These are phyloP conservation scores for Cardiospermum halicacabum DNA, from an alignment of 345 rosid species.

Conservation along the genomic window DNA sequence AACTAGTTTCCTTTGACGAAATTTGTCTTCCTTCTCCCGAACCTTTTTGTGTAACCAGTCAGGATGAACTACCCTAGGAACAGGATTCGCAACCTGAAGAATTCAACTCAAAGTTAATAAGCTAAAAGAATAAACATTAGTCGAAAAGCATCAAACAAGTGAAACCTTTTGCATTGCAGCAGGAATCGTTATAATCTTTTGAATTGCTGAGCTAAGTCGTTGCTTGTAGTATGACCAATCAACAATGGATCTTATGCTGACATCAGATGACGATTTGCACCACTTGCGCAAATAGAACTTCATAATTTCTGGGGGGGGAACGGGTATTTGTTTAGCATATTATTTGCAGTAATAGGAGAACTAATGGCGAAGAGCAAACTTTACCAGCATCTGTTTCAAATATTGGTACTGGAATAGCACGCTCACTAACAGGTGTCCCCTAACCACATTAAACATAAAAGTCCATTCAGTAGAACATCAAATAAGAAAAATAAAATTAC, in stretches of 20 bases:
- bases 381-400: slow-evolving; percentile 83
- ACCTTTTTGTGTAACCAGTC: slow-evolving; percentile 97
- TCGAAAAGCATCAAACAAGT: slow-evolving; percentile 11
- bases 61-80: slow-evolving; percentile 93
- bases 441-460: slow-evolving; percentile 34
- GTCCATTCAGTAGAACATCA: slow-evolving; percentile 7
- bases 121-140: slow-evolving; percentile 13
- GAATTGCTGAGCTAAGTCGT: slow-evolving; percentile 88
- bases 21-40: slow-evolving; percentile 86
- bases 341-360: slow-evolving; percentile 16
- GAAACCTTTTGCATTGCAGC: slow-evolving; percentile 99
- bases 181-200: slow-evolving; percentile 91
- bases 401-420: slow-evolving; percentile 98
- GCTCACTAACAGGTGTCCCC: slow-evolving; percentile 98
- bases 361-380: slow-evolving; percentile 18
- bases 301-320: slow-evolving; percentile 55
- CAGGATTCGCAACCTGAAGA: slow-evolving; percentile 85
- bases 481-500: slow-evolving; percentile 11
- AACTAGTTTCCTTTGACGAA: slow-evolving; percentile 77
- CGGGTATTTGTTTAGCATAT: slow-evolving; percentile 15
- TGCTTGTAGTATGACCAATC: slow-evolving; percentile 97
- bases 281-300: slow-evolving; percentile 77
- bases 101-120: slow-evolving; percentile 18
- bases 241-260: slow-evolving; percentile 72
- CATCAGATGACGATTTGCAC: slow-evolving; percentile 80